These are phyloP conservation scores for Lachancea quebecensis DNA, from an alignment of 805 yeast species.

Conservation along the genomic window DNA sequence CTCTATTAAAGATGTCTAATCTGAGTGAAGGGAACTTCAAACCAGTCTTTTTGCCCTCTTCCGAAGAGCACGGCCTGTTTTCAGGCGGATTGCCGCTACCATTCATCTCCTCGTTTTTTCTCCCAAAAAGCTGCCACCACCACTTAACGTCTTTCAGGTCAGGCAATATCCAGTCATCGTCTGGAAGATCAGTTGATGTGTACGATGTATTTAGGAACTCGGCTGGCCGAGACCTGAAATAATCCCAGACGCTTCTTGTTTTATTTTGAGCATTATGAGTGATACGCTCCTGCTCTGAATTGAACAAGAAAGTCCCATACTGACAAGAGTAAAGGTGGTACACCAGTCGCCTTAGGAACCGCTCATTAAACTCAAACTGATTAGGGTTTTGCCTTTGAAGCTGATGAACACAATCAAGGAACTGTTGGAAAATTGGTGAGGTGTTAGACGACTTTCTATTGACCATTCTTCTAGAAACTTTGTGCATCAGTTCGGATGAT, in stretches of 20 bases:
- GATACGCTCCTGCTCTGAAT: slow-evolving; percentile 60
- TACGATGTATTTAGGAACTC: slow-evolving; percentile 61
- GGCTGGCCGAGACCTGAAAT: slow-evolving; percentile 64
- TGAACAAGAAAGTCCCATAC: slow-evolving; percentile 81
- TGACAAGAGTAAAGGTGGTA: slow-evolving; percentile 92
- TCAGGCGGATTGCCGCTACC: slow-evolving; percentile 8
- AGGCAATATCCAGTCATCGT: slow-evolving; percentile 44
- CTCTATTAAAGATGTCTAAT: slow-evolving; percentile 21
- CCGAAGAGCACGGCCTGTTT: slow-evolving; percentile 2
- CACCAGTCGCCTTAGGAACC: slow-evolving; percentile 74
- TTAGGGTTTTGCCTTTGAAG: slow-evolving; percentile 61
- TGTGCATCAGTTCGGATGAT: slow-evolving; percentile 37
- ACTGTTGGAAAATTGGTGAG: slow-evolving; percentile 94
- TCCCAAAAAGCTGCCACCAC: slow-evolving; percentile 86
- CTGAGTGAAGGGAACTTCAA: slow-evolving; percentile 15
- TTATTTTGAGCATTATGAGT: slow-evolving; percentile 36
- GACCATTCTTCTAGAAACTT: slow-evolving; percentile 45
- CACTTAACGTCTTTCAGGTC: slow-evolving; percentile 46
- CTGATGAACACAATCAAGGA: slow-evolving; percentile 84
- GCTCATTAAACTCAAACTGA: slow-evolving; percentile 79
- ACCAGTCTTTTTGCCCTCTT: slow-evolving; percentile 4
- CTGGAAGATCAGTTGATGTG: slow-evolving; percentile 19
- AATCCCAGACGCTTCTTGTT: slow-evolving; percentile 89
- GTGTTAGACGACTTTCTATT: slow-evolving; percentile 41
- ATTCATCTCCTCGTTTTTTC: slow-evolving; percentile 64